A percentile compares a stretch with the other conserved stretches of the same genome.
phyloP scores from a whole-genome alignment of 1,139 yeast genomes.

The Yamadazyma dendronema region DNA sequence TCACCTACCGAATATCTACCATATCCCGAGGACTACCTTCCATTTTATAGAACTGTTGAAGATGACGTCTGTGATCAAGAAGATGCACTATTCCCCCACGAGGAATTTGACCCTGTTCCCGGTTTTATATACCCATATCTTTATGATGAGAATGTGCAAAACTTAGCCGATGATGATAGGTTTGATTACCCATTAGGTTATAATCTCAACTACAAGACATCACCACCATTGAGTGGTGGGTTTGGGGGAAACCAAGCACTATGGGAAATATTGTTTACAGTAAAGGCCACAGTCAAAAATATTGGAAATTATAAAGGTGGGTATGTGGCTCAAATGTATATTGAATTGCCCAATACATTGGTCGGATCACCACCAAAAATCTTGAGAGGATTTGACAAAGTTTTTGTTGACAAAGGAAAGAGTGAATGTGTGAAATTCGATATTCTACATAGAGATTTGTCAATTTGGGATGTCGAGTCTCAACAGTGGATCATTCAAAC shows the following conservation, averaged over 20 bases:
- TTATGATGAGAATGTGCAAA: conserved; percentile 43
- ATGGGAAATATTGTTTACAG: conserved; percentile 48
- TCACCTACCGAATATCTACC: conserved; percentile 51
- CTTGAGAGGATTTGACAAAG: conserved; percentile 61
- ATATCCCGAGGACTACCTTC: conserved; percentile 47
- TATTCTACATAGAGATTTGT: conserved; percentile 53
- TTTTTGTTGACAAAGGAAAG: conserved; percentile 45
- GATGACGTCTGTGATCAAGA: conserved; percentile 56
- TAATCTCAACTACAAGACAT: conserved; percentile 34
- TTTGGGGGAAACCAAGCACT: conserved; percentile 50
- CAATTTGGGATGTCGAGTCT: conserved; percentile 56
- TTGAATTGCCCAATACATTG: conserved; percentile 50
- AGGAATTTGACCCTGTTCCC: conserved; percentile 51
- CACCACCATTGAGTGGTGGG: conserved; percentile 52
- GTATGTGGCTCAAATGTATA: conserved; percentile 55
- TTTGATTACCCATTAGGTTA: conserved; percentile 57
- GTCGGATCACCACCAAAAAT: conserved; percentile 48
- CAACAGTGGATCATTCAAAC: conserved; percentile 64
- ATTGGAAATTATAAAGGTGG: conserved; percentile 52
- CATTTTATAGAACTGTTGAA: conserved; percentile 36
- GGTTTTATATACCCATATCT: conserved; percentile 53
- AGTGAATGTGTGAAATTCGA: conserved; percentile 40
- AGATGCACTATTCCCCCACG: conserved; percentile 56
- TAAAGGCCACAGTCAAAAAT: conserved; percentile 48
- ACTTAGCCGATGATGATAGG: conserved; percentile 35